Evolutionary conservation across 2,329 filamentous ascomycete species (phyloP).

Genomic region (Fusarium oligoseptatum): DNA sequence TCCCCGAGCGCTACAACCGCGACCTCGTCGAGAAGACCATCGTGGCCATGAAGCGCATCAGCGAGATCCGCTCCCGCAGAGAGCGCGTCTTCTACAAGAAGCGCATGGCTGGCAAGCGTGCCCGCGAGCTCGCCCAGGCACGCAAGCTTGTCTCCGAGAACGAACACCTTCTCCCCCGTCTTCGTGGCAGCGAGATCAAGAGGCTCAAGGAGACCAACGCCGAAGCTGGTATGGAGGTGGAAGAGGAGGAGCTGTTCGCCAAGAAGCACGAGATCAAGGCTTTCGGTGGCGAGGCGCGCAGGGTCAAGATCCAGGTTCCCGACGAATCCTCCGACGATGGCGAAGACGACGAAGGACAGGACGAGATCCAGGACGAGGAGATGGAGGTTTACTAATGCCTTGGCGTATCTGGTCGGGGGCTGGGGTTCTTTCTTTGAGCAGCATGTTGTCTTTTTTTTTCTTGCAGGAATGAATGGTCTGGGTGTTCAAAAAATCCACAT

Average conservation of each 20-base stretch:
- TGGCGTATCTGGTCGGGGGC: neutral
- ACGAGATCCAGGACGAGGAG: neutral
- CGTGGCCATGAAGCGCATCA: slow-evolving; percentile 90
- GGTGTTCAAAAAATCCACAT: neutral
- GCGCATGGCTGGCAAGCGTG: slow-evolving; percentile 91
- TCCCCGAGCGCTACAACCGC: slow-evolving; percentile 95
- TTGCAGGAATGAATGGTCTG: neutral
- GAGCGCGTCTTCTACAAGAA: slow-evolving; percentile 95
- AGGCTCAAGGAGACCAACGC: neutral
- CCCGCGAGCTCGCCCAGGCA: slow-evolving; percentile 82
- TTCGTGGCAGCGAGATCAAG: slow-evolving; percentile 70
- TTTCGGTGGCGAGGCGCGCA: neutral
- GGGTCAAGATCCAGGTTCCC: neutral
- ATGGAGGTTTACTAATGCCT: neutral
- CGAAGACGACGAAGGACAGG: neutral
- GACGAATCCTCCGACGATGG: neutral
- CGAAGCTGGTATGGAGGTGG: neutral
- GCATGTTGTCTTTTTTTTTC: neutral
- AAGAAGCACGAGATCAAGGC: slow-evolving; percentile 1
- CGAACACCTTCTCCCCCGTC: slow-evolving; percentile 87
- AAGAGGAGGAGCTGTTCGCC: neutral
- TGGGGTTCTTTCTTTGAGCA: slow-evolving; percentile 2
- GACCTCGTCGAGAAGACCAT: slow-evolving; percentile 89
- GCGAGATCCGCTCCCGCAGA: slow-evolving; percentile 84
- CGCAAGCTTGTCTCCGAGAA: slow-evolving; percentile 92